A percentile compares a stretch with the other conserved stretches of the same genome.
These are phyloP conservation scores for Martensiomyces pterosporus DNA, from an alignment of 192 early-diverging fungal genomes.

Conservation along the genomic window DNA sequence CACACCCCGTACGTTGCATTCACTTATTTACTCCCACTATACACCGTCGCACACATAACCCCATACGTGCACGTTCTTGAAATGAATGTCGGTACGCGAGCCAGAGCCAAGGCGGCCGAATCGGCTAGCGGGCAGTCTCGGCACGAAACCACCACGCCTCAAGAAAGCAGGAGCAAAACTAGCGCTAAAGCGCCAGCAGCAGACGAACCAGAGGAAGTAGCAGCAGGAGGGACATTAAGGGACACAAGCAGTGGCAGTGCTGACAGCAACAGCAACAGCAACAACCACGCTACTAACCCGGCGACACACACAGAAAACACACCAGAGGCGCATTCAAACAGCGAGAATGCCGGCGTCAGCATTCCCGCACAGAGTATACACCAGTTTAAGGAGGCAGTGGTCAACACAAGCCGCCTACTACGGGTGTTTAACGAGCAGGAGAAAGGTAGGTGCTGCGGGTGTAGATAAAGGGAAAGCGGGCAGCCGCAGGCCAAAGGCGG, in stretches of 20 bases:
- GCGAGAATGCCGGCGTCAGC: conserved; percentile 12
- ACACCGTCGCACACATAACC: no score
- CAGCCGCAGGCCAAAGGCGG: no score
- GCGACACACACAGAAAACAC: no score
- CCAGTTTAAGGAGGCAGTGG: conserved; percentile 46
- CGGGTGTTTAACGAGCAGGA: conserved; percentile 48
- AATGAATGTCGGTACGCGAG: conserved; percentile 40
- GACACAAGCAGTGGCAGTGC: not conserved
- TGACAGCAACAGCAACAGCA: not conserved
- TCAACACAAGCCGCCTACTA: conserved; percentile 46
- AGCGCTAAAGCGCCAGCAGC: not conserved
- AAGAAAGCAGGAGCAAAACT: no score
- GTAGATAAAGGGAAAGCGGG: no score
- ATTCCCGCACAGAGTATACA: conserved; percentile 41
- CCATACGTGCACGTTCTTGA: not conserved
- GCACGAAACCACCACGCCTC: not conserved
- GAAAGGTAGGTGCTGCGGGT: no score
- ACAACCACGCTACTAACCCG: no score
- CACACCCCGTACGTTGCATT: no score
- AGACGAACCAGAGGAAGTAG: not conserved
- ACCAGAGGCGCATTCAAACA: no score
- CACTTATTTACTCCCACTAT: no score
- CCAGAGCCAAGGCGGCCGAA: conserved; percentile 26
- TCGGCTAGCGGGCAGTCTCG: conserved; percentile 2
- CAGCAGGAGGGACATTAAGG: not conserved